Evolutionary conservation across 106 monocot genomes (phyloP), one percentile per base, ranked within the genome.

Genomic region (Platanthera guangdongensis): DNA sequence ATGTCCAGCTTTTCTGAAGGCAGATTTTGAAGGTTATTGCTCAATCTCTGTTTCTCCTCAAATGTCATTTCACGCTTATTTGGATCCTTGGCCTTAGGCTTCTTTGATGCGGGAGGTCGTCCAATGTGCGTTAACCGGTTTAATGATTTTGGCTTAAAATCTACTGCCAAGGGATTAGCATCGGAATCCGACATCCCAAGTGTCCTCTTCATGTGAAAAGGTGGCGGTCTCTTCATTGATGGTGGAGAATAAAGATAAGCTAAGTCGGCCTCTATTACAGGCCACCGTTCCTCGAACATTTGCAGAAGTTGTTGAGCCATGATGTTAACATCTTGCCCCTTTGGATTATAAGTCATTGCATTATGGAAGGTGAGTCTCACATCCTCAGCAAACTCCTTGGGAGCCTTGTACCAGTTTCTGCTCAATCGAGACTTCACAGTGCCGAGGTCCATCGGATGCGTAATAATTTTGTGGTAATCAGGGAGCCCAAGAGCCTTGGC

Each of bases 361-460:
- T 97, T 97, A 6, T 39, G 69, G 77, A 97, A 97, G 0, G 97
- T 97, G 5, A 97, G 86, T 84, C 97, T 91, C n/a, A 97, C 97
- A 76, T 97, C 97, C 54, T 89, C 91, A 2, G 97, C 97, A 77
- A 93, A 97, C 68, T 91, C 97, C 45, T 62, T 74, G 0, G 93
- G 97, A 14, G 79, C 67, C 80, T 82, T 89, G 76, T 97, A 97
- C 89, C 86, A 88, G 51, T 89, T 87, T 70, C 78, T 87, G 45
- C 54, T 79, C 47, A 97, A 81, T 46, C 93, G 81, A 5, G 86
- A 62, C 59, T 85, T 93, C 5, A 97, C 63, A 0, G 97, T 93
- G 30, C 97, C 93, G 52, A 97, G 84, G 73, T 97, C 97, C 97
- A 97, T 97, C 1, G 97, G 97, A 73, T 79, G 81, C 57, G 75